Evolutionary conservation across 352 stramenopile species (phyloP).

Genomic region (Phytopythium helicoides): DNA sequence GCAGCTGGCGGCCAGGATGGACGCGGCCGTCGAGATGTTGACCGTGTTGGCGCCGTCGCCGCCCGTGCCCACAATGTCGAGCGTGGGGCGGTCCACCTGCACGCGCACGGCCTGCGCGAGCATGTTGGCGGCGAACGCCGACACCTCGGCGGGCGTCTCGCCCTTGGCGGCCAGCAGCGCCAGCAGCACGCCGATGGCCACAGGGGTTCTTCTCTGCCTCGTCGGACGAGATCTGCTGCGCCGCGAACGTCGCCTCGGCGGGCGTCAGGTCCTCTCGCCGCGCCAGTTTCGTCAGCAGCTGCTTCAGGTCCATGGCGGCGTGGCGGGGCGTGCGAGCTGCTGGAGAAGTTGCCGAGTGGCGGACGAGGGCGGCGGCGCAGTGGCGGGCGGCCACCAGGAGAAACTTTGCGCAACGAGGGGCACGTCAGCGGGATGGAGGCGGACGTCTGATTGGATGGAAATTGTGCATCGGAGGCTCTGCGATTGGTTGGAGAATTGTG

Average conservation of each 20-base stretch:
- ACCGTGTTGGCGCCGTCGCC: conserved; percentile 98
- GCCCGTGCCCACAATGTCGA: conserved; percentile 99
- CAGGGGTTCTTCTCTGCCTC: conserved; percentile 50
- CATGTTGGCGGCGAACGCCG: conserved; percentile 97
- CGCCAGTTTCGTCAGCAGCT: conserved; percentile 72
- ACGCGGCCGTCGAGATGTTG: conserved; percentile 96
- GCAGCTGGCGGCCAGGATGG: conserved; percentile 93
- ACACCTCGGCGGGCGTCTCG: conserved; percentile 94
- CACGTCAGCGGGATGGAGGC: no score
- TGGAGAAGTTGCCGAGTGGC: not conserved
- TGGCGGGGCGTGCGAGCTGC: not conserved
- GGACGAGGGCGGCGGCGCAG: not conserved
- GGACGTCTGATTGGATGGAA: no score
- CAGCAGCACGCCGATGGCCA: conserved; percentile 90
- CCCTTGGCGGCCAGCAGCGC: conserved; percentile 93
- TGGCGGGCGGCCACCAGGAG: not conserved
- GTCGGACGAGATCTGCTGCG: conserved; percentile 73
- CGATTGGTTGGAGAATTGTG: no score
- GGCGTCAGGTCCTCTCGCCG: conserved; percentile 67
- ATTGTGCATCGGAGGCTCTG: no score
- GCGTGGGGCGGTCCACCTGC: conserved; percentile 66
- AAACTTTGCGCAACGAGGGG: conserved; percentile 6
- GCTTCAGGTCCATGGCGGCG: conserved; percentile 61
- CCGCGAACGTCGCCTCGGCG: conserved; percentile 65
- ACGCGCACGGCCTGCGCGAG: conserved; percentile 90